Percentiles rank a stretch among this genome's conserved stretches.
Conservation (phyloP, 163 green algal genomes). For the Trebouxiophyceae sp. region DNA sequence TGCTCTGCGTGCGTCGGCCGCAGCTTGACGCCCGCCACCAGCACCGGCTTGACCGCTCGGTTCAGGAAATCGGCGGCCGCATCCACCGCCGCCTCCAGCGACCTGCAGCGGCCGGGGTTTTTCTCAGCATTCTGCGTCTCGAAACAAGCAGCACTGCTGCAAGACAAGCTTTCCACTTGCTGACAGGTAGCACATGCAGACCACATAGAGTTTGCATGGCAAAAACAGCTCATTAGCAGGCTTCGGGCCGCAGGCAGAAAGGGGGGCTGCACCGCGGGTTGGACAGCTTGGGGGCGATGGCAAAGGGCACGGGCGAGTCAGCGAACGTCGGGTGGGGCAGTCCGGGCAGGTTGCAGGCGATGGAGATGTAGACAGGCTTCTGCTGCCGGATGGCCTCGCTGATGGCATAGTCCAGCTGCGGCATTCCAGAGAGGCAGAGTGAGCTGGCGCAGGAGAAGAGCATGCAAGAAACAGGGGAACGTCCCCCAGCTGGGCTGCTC, state of each 20-base stretch:
- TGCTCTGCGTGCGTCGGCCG: not conserved
- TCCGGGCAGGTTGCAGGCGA: constrained; percentile 66
- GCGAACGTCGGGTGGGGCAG: constrained; percentile 39
- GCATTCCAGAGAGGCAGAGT: not conserved
- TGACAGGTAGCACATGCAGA: no score
- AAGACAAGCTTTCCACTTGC: no score
- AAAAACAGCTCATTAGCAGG: no score
- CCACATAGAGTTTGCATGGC: no score
- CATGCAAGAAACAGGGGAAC: no score
- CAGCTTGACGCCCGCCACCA: constrained; percentile 35
- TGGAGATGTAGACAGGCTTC: constrained; percentile 61
- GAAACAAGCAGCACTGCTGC: no score
- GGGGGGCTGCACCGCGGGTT: constrained; percentile 39
- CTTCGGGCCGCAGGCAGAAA: no score
- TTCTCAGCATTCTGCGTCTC: no score
- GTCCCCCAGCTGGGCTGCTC: no score
- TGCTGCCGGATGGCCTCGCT: constrained; percentile 16
- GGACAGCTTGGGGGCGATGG: constrained; percentile 30
- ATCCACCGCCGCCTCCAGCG: constrained; percentile 54
- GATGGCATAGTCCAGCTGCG: constrained; percentile 60
- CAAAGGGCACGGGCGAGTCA: constrained; percentile 41
- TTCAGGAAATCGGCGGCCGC: constrained; percentile 41
- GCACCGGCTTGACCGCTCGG: constrained; percentile 50
- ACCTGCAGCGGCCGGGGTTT: no score
- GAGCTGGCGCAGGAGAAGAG: constrained; percentile 2